A percentile compares a stretch with the other conserved stretches of the same genome.
phyloP scores from a whole-genome alignment of 805 yeast genomes.

The Candida loeiensis region DNA sequence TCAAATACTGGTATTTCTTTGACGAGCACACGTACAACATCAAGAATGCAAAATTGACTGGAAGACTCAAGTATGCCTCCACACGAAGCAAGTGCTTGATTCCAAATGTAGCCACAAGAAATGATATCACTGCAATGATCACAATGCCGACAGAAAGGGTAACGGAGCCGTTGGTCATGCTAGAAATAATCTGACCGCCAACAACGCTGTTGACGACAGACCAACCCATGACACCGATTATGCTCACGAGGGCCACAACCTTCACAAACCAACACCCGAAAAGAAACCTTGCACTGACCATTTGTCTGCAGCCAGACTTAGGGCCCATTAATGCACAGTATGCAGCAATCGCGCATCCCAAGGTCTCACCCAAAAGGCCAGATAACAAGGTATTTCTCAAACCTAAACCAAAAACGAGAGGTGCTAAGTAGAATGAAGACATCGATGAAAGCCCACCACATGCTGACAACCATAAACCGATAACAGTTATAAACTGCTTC shows the following conservation, averaged over 20 bases:
- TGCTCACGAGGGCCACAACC: constrained; percentile 65
- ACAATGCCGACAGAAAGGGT: constrained; percentile 74
- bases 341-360: constrained; percentile 77
- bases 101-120: constrained; percentile 73
- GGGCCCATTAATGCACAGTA: constrained; percentile 89
- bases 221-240: constrained; percentile 87
- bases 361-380: constrained; percentile 58
- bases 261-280: constrained; percentile 88
- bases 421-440: constrained; percentile 78
- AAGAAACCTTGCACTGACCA: constrained; percentile 75
- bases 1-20: constrained; percentile 40
- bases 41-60: constrained; percentile 64
- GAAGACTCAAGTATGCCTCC: constrained; percentile 65
- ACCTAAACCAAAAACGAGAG: constrained; percentile 65
- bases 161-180: constrained; percentile 60
- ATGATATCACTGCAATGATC: constrained; percentile 60
- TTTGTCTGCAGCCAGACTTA: constrained; percentile 82
- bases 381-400: constrained; percentile 59
- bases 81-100: constrained; percentile 65
- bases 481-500: constrained; percentile 41
- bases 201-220: constrained; percentile 85
- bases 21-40: constrained; percentile 63
- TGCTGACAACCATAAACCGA: constrained; percentile 81
- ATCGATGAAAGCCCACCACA: constrained; percentile 87
- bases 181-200: constrained; percentile 78